These are phyloP conservation scores for Fusarium sublunatum DNA, from an alignment of 2,329 filamentous ascomycete species.

Conservation along the genomic window DNA sequence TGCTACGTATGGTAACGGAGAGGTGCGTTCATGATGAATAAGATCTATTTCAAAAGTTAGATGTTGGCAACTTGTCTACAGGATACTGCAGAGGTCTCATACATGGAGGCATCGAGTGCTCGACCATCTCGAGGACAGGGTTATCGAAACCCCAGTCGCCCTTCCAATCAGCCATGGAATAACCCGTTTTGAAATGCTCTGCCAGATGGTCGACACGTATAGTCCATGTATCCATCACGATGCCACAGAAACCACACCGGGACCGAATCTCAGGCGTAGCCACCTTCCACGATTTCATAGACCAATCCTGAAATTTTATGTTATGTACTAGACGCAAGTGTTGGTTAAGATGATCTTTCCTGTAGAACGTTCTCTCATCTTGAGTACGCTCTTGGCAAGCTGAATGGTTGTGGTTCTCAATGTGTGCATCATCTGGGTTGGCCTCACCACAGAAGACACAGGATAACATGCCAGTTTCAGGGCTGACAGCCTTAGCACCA, in stretches of 20 bases:
- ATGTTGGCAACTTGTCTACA: constrained; percentile 52
- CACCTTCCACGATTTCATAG: constrained; percentile 73
- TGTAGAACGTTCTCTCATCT: constrained; percentile 72
- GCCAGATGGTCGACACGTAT: constrained; percentile 71
- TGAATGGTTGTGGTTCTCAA: constrained; percentile 69
- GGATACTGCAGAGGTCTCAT: constrained; percentile 56
- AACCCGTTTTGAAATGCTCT: constrained; percentile 75
- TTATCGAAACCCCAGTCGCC: constrained; percentile 76
- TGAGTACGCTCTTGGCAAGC: constrained; percentile 73
- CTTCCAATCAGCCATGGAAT: constrained; percentile 76
- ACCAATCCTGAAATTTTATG: constrained; percentile 70
- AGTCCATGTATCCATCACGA: constrained; percentile 71
- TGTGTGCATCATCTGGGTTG: constrained; percentile 66
- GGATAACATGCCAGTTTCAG: constrained; percentile 66
- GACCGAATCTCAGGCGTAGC: constrained; percentile 70
- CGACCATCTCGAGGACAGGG: constrained; percentile 70
- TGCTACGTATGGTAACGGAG: constrained; percentile 65
- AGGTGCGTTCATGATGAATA: constrained; percentile 71
- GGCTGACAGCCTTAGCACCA: constrained; percentile 65
- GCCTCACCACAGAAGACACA: constrained; percentile 71
- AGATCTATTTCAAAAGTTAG: constrained; percentile 66
- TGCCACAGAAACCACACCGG: constrained; percentile 73
- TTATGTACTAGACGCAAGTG: constrained; percentile 72
- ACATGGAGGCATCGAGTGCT: constrained; percentile 75
- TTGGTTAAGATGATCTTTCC: constrained; percentile 75